Evolutionary conservation across 139 green algal species (phyloP).

Genomic region (Microglena sp.): DNA sequence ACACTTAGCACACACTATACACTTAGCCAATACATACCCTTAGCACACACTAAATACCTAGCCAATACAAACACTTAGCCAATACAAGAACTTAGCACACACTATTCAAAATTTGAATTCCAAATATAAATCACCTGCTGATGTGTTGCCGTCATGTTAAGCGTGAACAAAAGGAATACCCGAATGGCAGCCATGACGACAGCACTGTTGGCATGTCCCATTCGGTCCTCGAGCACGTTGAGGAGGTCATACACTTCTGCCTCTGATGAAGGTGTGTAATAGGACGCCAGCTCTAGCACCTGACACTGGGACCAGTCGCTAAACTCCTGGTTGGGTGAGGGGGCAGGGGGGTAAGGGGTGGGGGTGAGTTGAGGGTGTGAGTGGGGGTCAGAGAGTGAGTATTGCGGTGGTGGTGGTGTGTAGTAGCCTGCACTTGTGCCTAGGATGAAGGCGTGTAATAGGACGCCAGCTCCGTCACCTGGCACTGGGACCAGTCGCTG

Average conservation of each 20-base stretch:
- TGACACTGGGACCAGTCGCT: conserved; percentile 89
- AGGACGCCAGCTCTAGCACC: conserved; percentile 48
- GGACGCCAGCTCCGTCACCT: conserved; percentile 72
- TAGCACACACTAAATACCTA: no score
- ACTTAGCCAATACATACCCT: no score
- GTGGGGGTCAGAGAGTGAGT: not conserved
- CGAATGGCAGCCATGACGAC: conserved; percentile 83
- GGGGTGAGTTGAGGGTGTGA: no score
- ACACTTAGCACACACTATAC: no score
- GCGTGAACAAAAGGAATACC: conserved; percentile 88
- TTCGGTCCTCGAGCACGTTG: conserved; percentile 89
- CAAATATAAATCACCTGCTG: conserved; percentile 76
- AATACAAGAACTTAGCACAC: no score
- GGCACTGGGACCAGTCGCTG: conserved; percentile 88
- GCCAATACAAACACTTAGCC: no score
- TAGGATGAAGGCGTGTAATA: conserved; percentile 59
- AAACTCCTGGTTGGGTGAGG: conserved; percentile 54
- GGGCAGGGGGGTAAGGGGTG: not conserved
- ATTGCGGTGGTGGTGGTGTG: not conserved
- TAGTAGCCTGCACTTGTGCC: conserved; percentile 48
- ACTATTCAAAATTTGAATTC: no score
- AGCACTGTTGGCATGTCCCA: conserved; percentile 78
- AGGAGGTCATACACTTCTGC: conserved; percentile 82
- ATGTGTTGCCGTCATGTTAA: conserved; percentile 75
- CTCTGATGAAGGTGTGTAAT: not conserved